Base-by-base conservation (phyloP, 345 rosid genomes). In the Kandelia obovata region DNA sequence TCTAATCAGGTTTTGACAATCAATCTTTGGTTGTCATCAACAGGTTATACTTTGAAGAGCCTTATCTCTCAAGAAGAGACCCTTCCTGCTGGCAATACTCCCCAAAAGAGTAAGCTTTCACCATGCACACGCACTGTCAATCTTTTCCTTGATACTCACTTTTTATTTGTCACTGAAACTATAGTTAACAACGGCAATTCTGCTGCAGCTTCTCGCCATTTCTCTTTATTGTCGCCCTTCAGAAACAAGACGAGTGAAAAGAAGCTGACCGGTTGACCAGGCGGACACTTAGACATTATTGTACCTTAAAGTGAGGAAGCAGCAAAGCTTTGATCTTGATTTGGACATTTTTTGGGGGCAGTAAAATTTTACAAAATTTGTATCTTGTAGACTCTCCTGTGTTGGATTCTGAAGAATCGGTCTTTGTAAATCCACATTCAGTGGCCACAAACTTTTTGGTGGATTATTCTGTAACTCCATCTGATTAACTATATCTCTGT, bases 51-150 rank as follows among this genome's bases (percentile, higher is more conserved):
- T n/a, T 77, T 95, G 87, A 94, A 89, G 79, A 91, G 83, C 71
- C 89, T 94, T 13, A 89, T 94, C 79, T 89, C 91, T 57, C 92
- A 83, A 84, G 96, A 88, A 43, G 98, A 91, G 75, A 83, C 90
- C 20, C 90, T 85, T 2, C 75, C 83, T 56, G 83, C 85, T 23
- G 76, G 67, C 67, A 61, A 75, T 5, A 83, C 89, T 75, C 83
- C 88, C 37, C 89, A 85, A 57, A 91, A 87, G 82, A 56, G 96
- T 91, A 84, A 84, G 94, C 61, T 52, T 27, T n/a, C 69, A 0
- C 32, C 47, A 23, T 37, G 6, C 46, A 11, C 34, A 11, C 34
- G 19, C 66, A n/a, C 17, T 56, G 37, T 26, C 19, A 32, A 13
- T 39, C n/a, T 39, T 31, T 52, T 31, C 11, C 61, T 5, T 7